Percentiles rank a stretch among this genome's conserved stretches.
phyloP scores from a whole-genome alignment of 129 eudicot genomes.

The Pittosporum tobira region DNA sequence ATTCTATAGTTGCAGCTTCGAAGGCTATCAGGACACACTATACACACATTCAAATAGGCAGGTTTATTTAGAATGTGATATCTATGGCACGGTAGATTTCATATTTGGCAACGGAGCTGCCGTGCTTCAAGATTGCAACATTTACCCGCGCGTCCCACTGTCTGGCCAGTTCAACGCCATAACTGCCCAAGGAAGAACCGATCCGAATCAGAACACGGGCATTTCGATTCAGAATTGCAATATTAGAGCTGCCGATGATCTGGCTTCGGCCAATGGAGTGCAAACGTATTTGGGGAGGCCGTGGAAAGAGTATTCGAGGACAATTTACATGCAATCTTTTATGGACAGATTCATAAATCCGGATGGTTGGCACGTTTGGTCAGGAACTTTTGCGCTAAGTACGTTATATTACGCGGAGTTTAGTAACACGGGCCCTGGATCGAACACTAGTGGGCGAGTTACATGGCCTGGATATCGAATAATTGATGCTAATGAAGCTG shows the following conservation, averaged over 20 bases:
- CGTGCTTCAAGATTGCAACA: constrained; percentile 42
- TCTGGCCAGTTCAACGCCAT: constrained; percentile 46
- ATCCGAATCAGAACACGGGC: constrained; percentile 49
- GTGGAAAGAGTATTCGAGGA: constrained; percentile 43
- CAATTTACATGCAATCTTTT: constrained; percentile 39
- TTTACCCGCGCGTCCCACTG: constrained; percentile 43
- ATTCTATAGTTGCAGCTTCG: constrained; percentile 60
- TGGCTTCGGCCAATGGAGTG: constrained; percentile 25
- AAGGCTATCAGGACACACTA: constrained; percentile 61
- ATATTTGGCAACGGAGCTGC: constrained; percentile 56
- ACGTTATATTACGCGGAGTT: constrained; percentile 60
- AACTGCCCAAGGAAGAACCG: constrained; percentile 61
- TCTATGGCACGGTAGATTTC: constrained; percentile 58
- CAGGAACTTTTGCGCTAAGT: constrained; percentile 34
- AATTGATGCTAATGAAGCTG: constrained; percentile 42
- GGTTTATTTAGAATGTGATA: constrained; percentile 45
- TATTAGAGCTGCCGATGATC: constrained; percentile 33
- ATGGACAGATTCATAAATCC: constrained; percentile 40
- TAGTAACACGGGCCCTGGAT: constrained; percentile 45
- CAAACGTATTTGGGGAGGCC: constrained; percentile 55
- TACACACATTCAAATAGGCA: constrained; percentile 64
- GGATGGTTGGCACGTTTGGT: constrained; percentile 49
- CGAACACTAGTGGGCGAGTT: constrained; percentile 38
- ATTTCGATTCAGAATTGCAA: constrained; percentile 38
- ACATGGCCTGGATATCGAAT: constrained; percentile 41